Conservation (phyloP, 352 stramenopile species). For the Stramenopiles sp. region DNA sequence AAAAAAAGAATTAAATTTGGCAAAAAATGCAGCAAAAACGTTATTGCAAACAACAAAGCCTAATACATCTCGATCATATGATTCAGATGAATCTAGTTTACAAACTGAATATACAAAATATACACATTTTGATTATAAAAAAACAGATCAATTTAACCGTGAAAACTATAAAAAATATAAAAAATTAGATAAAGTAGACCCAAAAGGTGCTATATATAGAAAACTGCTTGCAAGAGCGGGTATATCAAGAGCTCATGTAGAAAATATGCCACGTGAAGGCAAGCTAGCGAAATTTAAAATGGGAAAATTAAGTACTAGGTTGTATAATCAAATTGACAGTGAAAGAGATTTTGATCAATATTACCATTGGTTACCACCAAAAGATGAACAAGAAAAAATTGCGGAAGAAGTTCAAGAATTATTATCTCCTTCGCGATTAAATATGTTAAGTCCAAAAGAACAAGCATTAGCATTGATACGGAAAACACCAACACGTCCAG, state of each 20-base stretch:
- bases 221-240: not conserved
- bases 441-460: conserved; percentile 7
- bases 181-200: conserved; percentile 5
- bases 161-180: not conserved
- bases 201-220: not conserved
- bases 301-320: conserved; percentile 6
- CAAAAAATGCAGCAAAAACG: not conserved
- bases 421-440: not conserved
- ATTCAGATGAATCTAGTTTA: not conserved
- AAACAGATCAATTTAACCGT: not conserved
- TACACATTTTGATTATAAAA: conserved; percentile 6
- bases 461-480: not conserved
- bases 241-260: not conserved
- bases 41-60: not conserved
- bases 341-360: conserved; percentile 7
- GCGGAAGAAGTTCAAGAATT: not conserved
- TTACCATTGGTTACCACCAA: conserved; percentile 7
- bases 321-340: not conserved
- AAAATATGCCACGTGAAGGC: conserved; percentile 6
- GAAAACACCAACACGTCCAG: not conserved
- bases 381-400: not conserved
- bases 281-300: conserved; percentile 8
- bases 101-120: not conserved
- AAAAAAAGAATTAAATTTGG: not conserved
- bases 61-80: conserved; percentile 1